phyloP scores from a whole-genome alignment of 2,329 filamentous ascomycete genomes.

The Nectriaceae sp. region DNA sequence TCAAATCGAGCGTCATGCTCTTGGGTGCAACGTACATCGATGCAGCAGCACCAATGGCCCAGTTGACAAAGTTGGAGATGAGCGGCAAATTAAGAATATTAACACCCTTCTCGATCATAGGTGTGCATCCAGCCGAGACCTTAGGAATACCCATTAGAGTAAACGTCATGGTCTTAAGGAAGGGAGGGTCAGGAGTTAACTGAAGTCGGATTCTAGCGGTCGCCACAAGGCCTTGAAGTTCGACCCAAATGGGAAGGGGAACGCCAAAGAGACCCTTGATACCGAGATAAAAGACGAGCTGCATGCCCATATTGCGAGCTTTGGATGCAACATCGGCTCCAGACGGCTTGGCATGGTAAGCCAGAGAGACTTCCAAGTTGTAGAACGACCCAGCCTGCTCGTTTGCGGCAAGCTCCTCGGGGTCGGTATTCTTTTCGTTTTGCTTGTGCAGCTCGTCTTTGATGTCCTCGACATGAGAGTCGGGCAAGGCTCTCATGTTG shows the following conservation, averaged over 20 bases:
- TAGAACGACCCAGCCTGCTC: constrained; percentile 92
- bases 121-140: constrained; percentile 84
- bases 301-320: constrained; percentile 96
- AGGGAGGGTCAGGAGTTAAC: constrained; percentile 87
- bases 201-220: constrained; percentile 82
- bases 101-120: constrained; percentile 87
- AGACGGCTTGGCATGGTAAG: constrained; percentile 84
- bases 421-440: constrained; percentile 79
- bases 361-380: constrained; percentile 87
- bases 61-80: constrained; percentile 97
- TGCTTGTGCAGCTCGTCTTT: constrained; percentile 79
- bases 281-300: constrained; percentile 90
- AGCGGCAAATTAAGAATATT: constrained; percentile 90
- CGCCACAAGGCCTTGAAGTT: constrained; percentile 86
- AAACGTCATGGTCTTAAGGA: constrained; percentile 87
- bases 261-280: constrained; percentile 87
- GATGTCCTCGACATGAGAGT: constrained; percentile 77
- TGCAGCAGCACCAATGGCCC: constrained; percentile 83
- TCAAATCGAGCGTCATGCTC: constrained; percentile 87
- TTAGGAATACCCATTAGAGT: constrained; percentile 94
- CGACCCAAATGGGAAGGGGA: constrained; percentile 84
- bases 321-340: constrained; percentile 72
- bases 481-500: constrained; percentile 79
- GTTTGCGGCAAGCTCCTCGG: constrained; percentile 82
- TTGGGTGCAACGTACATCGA: constrained; percentile 95